Evolutionary conservation across 2,329 filamentous ascomycete genomes (phyloP), one percentile per base, ranked within the genome.

Genomic region (Zalaria obscura): DNA sequence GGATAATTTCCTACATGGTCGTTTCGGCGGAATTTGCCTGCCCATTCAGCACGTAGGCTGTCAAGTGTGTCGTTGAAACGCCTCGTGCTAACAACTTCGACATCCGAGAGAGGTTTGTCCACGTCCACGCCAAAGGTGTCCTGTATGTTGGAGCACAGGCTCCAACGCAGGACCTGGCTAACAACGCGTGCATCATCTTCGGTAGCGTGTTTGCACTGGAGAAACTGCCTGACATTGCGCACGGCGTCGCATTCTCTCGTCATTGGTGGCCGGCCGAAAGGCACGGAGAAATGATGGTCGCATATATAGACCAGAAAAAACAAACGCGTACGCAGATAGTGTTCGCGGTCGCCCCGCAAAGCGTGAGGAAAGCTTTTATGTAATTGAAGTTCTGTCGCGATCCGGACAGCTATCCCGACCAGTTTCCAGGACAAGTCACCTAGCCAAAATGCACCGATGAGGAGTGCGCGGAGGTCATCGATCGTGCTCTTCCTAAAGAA

Each of bases 281-380:
- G 50, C 7, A 63, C 52, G 18, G 53, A 58, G 47, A 55, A 61
- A 36, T 64, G 61, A 44, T 63, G 61, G 44, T 64, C 61, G 43
- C 59, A 62, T 4, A 63, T 47, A 40, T 58, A 63, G 5, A 64
- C 56, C n/a, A 62, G 52, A 40, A 56, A 61, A 48, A 60, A 63
- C 18, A 64, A 47, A n/a, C 60, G 47, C 2, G 59, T 58, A 5
- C 59, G 55, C 34, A 59, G 45, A 41, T 62, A 59, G 28, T 47
- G 42, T 36, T 62, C 55, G 28, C 47, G 42, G 36, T 62, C 55
- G 10, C 51, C 55, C 26, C 54, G 45, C 7, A 60, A 48, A 27
- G 55, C 58, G 41, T 58, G 59, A 35, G 50, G 52, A 27, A 63
- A 56, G 43, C 60, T 59, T 32, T 55, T 49, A 40, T 64, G 61